Evolutionary conservation across 495 filamentous ascomycete species (phyloP).

Genomic region (Recurvomyces mirabilis): DNA sequence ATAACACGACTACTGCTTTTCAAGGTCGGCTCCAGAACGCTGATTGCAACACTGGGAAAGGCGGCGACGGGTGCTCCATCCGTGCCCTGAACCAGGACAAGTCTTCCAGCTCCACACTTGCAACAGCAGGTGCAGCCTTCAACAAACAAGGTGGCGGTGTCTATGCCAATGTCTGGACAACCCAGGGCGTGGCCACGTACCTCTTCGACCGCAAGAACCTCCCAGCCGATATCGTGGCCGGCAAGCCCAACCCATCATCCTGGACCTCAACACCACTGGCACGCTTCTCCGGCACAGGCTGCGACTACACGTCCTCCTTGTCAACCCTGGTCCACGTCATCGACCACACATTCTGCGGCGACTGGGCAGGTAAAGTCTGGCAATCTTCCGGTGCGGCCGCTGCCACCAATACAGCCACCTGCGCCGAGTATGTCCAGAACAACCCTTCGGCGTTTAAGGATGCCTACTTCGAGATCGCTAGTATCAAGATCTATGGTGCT

Average conservation of each 20-base stretch:
- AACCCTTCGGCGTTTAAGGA: slow-evolving; percentile 32
- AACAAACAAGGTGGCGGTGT: slow-evolving; percentile 59
- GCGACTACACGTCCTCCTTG: slow-evolving; percentile 56
- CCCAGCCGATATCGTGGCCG: slow-evolving; percentile 45
- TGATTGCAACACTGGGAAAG: slow-evolving; percentile 46
- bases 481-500: slow-evolving; percentile 33
- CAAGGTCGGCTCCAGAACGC: slow-evolving; percentile 37
- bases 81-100: not conserved
- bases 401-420: slow-evolving; percentile 17
- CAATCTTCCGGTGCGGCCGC: not conserved
- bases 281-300: slow-evolving; percentile 44
- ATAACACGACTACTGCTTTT: slow-evolving; percentile 35
- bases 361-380: slow-evolving; percentile 60
- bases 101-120: slow-evolving; percentile 23
- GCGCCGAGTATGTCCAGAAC: slow-evolving; percentile 33
- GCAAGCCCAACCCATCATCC: slow-evolving; percentile 46
- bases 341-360: slow-evolving; percentile 79
- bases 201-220: slow-evolving; percentile 57
- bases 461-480: slow-evolving; percentile 42
- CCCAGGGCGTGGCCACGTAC: slow-evolving; percentile 57
- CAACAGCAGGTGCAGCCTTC: slow-evolving; percentile 53
- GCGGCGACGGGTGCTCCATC: slow-evolving; percentile 4
- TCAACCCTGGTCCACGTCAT: slow-evolving; percentile 63
- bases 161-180: slow-evolving; percentile 70
- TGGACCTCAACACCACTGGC: slow-evolving; percentile 51